These are phyloP conservation scores for Debaryomyces nepalensis DNA, from an alignment of 1,139 yeast genomes.

Conservation along the genomic window DNA sequence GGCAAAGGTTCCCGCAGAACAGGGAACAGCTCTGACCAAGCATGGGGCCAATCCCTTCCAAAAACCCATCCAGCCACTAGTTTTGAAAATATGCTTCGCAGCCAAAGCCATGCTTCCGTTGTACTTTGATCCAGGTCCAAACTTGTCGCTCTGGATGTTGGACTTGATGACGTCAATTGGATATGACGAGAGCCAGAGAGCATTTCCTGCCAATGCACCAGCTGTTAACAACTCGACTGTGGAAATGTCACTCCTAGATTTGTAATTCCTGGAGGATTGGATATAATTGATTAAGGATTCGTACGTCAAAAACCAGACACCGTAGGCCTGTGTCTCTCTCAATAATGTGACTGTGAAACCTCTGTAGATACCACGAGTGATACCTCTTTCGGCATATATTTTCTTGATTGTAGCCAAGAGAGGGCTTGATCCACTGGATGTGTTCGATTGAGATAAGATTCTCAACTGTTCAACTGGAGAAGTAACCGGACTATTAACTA, in stretches of 20 bases:
- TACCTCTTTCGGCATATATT: constrained; percentile 54
- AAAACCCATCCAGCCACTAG: constrained; percentile 60
- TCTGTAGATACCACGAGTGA: constrained; percentile 56
- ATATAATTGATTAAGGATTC: constrained; percentile 60
- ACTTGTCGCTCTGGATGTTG: constrained; percentile 68
- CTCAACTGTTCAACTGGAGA: constrained; percentile 79
- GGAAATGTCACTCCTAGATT: constrained; percentile 55
- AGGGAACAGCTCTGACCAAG: constrained; percentile 69
- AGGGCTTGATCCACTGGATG: constrained; percentile 46
- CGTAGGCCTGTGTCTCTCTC: constrained; percentile 80
- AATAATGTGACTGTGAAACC: constrained; percentile 63
- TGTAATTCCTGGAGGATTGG: constrained; percentile 35
- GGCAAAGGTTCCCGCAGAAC: constrained; percentile 81
- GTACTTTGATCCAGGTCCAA: constrained; percentile 51
- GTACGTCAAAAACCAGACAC: constrained; percentile 79
- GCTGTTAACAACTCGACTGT: constrained; percentile 63
- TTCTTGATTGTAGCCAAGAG: constrained; percentile 41
- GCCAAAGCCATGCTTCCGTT: constrained; percentile 53
- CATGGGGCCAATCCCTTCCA: constrained; percentile 79
- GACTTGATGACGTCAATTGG: constrained; percentile 76
- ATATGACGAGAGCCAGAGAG: constrained; percentile 71
- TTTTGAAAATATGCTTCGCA: constrained; percentile 45
- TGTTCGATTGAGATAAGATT: constrained; percentile 68
- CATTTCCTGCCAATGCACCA: constrained; percentile 77
- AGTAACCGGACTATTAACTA: constrained; percentile 72